phyloP scores from a whole-genome alignment of 805 yeast genomes.

The Lachancea thermotolerans region DNA sequence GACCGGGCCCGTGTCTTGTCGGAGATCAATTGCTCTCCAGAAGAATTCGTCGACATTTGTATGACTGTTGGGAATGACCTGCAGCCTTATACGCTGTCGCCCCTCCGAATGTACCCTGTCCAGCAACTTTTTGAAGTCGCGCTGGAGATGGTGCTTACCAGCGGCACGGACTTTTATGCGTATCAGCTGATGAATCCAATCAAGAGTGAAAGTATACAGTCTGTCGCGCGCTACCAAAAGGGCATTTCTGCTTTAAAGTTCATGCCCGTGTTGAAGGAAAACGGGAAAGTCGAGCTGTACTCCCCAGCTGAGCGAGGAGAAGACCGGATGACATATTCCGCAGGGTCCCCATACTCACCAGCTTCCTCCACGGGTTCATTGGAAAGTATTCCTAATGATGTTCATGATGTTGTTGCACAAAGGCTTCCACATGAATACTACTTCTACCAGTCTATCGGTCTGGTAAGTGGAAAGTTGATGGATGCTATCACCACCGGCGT shows the following conservation, averaged over 20 bases:
- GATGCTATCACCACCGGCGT: constrained; percentile 62
- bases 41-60: constrained; percentile 68
- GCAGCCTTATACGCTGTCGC: constrained; percentile 58
- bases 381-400: constrained; percentile 56
- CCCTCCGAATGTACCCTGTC: constrained; percentile 33
- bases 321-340: background rate
- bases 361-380: constrained; percentile 10
- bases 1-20: constrained; percentile 50
- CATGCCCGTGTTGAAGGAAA: constrained; percentile 64
- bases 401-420: constrained; percentile 76
- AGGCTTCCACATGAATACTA: constrained; percentile 80
- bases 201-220: constrained; percentile 33
- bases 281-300: constrained; percentile 63
- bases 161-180: constrained; percentile 42
- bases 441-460: constrained; percentile 74
- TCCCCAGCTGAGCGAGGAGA: constrained; percentile 29
- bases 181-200: constrained; percentile 36
- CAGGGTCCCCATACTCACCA: constrained; percentile 2
- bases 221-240: constrained; percentile 47
- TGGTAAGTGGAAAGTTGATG: constrained; percentile 49
- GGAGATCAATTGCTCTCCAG: constrained; percentile 54
- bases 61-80: constrained; percentile 72
- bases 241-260: constrained; percentile 64
- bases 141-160: constrained; percentile 34
- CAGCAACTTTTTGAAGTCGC: constrained; percentile 32